Evolutionary conservation across 805 yeast species (phyloP), one percentile per base, ranked within the genome.

Genomic region (Danielia oregonensis): DNA sequence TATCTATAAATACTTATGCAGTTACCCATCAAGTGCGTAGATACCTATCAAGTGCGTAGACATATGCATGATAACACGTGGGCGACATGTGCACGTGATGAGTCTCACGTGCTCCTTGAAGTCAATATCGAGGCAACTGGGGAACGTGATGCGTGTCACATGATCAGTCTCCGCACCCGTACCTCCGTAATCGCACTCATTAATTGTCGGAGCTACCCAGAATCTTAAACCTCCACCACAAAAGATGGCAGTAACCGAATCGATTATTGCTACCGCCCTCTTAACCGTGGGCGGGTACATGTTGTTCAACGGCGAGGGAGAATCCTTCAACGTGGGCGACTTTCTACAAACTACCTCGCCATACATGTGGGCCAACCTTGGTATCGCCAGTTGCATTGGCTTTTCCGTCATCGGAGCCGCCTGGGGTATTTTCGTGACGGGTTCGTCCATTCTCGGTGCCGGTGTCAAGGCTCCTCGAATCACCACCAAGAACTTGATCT

Each of bases 401-500:
- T 74, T 93, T 40, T 82, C 94, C 31, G 97, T 93, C 11, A 82
- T 89, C 26, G 98, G 98, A 25, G 98, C 98, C 11, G 97, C 97
- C 4, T 93, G 98, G 98, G 98, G 98, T 45, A 93, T 93, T 48
- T 93, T 91, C 60, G 76, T 93, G 42, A 91, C 97, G 2, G 98
- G 98, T 26, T 73, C 96, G 1, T 79, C 96, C 18, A 86, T 93
- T 49, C 66, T 93, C 43, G 98, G 98, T 51, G 98, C 98, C 3
- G 98, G 98, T 70, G 97, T 93, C 40, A 86, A 86, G 61, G 93
- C 96, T 10, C 98, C 98, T 33, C 74, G 97, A 59, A 94, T 93
- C 57, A 89, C 97, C 28, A 93, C 98, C 36, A 93, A 93, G 72
- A 93, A 93, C 61, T 76, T 93, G 59, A 94, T 93, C 46, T 85